Conservation (phyloP, 495 filamentous ascomycete species). For the Glonium stellatum region DNA sequence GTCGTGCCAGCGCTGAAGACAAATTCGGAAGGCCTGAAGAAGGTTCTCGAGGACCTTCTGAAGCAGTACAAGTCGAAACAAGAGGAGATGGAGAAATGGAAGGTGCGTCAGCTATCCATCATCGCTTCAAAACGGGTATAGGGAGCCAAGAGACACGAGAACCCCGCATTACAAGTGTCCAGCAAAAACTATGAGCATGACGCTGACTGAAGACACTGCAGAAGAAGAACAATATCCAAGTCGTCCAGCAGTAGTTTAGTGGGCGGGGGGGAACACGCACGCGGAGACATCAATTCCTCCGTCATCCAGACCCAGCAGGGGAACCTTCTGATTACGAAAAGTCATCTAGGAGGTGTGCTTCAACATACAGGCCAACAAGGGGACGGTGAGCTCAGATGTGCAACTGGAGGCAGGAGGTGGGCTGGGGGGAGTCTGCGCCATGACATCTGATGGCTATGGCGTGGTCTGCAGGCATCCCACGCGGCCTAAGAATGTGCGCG, state of each 20-base stretch:
- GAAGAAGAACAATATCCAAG: conserved; percentile 99
- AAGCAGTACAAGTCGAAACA: conserved; percentile 97
- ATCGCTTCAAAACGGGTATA: not conserved
- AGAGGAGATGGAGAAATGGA: conserved; percentile 94
- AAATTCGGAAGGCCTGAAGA: conserved; percentile 91
- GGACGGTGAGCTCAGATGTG: not conserved
- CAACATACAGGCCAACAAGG: not conserved
- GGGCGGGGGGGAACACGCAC: too few species aligned
- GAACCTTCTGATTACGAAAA: not conserved
- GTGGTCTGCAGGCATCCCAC: conserved; percentile 5
- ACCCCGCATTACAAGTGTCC: not conserved
- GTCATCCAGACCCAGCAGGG: too few species aligned
- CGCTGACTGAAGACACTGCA: conserved; percentile 32
- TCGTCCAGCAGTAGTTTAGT: conserved; percentile 67
- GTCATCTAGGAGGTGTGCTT: not conserved
- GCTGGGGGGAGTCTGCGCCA: not conserved
- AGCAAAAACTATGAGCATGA: conserved; percentile 4
- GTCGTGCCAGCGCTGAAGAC: conserved; percentile 84
- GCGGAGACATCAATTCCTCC: too few species aligned
- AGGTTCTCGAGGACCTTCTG: conserved; percentile 89
- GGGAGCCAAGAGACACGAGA: not conserved
- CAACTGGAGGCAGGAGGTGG: not conserved
- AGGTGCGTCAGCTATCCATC: conserved; percentile 54
- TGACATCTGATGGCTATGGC: conserved; percentile 7
- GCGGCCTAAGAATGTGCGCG: not conserved